A percentile compares a stretch with the other conserved stretches of the same genome.
Evolutionary conservation across 805 yeast genomes (phyloP).

Genomic region (Scheffersomyces lignosus): DNA sequence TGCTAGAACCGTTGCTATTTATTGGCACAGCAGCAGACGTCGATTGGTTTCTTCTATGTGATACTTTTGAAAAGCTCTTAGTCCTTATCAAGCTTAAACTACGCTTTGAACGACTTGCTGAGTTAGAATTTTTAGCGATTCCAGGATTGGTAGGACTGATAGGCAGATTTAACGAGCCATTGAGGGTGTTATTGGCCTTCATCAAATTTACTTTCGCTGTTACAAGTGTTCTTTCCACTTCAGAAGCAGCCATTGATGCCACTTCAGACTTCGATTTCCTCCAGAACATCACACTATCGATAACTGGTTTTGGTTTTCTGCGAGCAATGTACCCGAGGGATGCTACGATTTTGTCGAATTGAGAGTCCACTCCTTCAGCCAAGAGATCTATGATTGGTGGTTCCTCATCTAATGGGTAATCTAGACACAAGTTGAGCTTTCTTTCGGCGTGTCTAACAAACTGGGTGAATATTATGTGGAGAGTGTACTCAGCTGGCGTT

Average conservation of each 20-base stretch:
- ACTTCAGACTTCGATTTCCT: slow-evolving; percentile 89
- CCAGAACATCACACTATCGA: slow-evolving; percentile 99
- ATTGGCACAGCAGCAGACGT: slow-evolving; percentile 35
- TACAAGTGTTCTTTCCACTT: slow-evolving; percentile 33
- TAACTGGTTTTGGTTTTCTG: slow-evolving; percentile 89
- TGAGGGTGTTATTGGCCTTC: slow-evolving; percentile 17
- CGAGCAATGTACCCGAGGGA: slow-evolving; percentile 90
- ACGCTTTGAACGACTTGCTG: slow-evolving; percentile 28
- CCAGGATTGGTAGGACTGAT: slow-evolving; percentile 14
- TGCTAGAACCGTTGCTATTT: slow-evolving; percentile 1
- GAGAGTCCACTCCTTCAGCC: slow-evolving; percentile 83
- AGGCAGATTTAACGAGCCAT: too few relatives aligned
- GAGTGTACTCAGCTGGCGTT: slow-evolving; percentile 84
- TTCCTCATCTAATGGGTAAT: slow-evolving; percentile 63
- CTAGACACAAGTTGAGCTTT: slow-evolving; percentile 72
- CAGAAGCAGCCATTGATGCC: slow-evolving; percentile 50
- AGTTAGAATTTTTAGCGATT: slow-evolving; percentile 11
- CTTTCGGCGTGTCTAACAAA: slow-evolving; percentile 93
- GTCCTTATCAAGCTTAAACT: slow-evolving; percentile 42
- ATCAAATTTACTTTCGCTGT: slow-evolving; percentile 54
- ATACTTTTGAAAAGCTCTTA: slow-evolving; percentile 35
- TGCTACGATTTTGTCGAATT: slow-evolving; percentile 80
- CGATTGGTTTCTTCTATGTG: slow-evolving; percentile 53
- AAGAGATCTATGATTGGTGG: slow-evolving; percentile 78
- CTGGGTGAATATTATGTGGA: slow-evolving; percentile 92